Evolutionary conservation across 1,284 basidiomycete genomes (phyloP), one percentile per base, ranked within the genome.

Genomic region (Ustilago hordei): DNA sequence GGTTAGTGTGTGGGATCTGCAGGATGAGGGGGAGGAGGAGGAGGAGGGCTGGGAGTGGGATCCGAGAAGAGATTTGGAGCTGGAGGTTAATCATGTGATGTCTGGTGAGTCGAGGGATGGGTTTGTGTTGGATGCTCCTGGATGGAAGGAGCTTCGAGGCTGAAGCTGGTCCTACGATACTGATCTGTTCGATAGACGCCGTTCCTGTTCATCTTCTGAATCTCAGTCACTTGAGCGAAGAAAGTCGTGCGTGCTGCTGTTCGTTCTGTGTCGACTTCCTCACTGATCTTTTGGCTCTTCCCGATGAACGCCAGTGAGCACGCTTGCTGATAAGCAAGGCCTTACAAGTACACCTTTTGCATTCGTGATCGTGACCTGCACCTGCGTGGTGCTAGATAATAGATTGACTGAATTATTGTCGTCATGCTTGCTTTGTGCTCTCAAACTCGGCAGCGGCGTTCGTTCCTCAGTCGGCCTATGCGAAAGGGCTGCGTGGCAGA

Each of bases 401-500:
- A 15, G 12, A 11, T 50, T n/a, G 23, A 32, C 31, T 6, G n/a
- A n/a, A 11, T 8, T 45, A 6, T 45, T 3, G 43, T 7, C 43
- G n/a, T 45, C 9, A n/a, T 50, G 28, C 28, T 50, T 15, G 48
- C 48, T 32, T 50, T 15, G 7, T 28, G 23, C 5, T 28, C 28
- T n/a, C 13, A 28, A 23, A 9, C 31, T 11, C 28, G 13, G 31
- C 9, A 28, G n/a, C 48, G 31, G 8, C 17, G 17, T 32, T 43
- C 28, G 41, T 13, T 13, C 17, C 55, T 43, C 64, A 77, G 61
- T 81, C 79, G 32, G 73, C 56, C 48, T 80, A 74, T 32, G 72
- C 71, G 55, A 82, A 82, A 28, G 80, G 80, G 60, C 80, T 81
- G 61, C 45, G 15, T 6, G 39, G 48, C 3, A 28, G 23, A 28